A percentile compares a stretch with the other conserved stretches of the same genome.
Conservation (phyloP, 176 grass and related monocot species). For the Lolium rigidum region DNA sequence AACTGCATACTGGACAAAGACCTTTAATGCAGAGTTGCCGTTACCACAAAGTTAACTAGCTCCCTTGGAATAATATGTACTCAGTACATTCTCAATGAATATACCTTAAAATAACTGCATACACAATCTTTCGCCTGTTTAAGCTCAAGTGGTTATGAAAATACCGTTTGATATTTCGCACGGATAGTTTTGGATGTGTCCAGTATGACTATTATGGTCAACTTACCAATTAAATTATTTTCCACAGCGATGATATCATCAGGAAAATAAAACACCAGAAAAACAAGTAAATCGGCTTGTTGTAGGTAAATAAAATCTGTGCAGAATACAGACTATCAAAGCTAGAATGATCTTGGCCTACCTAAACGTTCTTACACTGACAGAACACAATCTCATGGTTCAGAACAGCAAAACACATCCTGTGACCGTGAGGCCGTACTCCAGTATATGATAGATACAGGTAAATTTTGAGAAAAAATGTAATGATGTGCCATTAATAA, state of each 20-base stretch:
- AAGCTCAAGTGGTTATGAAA: slow-evolving; percentile 12
- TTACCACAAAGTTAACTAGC: neutral
- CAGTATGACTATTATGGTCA: neutral
- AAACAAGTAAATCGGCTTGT: neutral
- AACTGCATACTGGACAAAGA: slow-evolving; percentile 4
- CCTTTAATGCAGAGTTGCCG: neutral
- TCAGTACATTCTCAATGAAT: neutral
- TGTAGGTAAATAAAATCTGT: neutral
- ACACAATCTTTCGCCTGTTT: neutral
- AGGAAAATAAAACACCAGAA: slow-evolving; percentile 10
- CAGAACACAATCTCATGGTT: no score
- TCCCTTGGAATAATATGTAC: neutral
- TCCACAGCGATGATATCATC: no score
- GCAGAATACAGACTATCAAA: neutral
- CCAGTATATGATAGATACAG: no score
- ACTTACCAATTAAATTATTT: slow-evolving; percentile 16
- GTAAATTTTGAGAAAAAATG: no score
- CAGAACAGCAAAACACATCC: no score
- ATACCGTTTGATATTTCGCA: neutral
- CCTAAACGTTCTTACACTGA: no score
- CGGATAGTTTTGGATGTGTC: neutral
- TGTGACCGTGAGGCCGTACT: no score
- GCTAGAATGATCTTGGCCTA: neutral
- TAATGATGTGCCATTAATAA: no score
- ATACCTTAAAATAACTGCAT: slow-evolving; percentile 21